Conservation (phyloP, 768 basidiomycete species). For the Xanthoconium stramineum region DNA sequence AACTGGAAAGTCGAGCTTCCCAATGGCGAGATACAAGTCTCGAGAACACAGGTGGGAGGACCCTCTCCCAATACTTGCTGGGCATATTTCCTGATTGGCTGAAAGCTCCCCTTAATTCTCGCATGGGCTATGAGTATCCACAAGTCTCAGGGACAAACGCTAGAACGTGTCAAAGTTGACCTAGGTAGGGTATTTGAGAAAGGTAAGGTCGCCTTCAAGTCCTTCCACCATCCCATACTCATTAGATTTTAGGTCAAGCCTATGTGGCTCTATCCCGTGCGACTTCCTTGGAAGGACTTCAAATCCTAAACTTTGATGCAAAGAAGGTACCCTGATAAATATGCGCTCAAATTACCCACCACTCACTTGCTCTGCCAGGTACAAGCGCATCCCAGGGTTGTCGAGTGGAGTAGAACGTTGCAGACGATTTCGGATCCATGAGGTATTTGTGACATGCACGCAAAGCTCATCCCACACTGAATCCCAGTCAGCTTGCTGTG, state of each 20-base stretch:
- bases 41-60: slow-evolving; percentile 66
- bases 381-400: slow-evolving; percentile 67
- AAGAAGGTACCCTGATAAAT: slow-evolving; percentile 49
- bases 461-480: not conserved
- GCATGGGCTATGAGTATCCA: slow-evolving; percentile 99
- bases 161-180: slow-evolving; percentile 93
- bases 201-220: slow-evolving; percentile 41
- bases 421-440: slow-evolving; percentile 40
- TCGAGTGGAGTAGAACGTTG: slow-evolving; percentile 68
- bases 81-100: not conserved
- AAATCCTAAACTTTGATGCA: slow-evolving; percentile 77
- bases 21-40: slow-evolving; percentile 80
- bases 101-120: slow-evolving; percentile 79
- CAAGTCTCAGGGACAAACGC: slow-evolving; percentile 96
- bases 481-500: not conserved
- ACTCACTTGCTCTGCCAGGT: slow-evolving; percentile 43
- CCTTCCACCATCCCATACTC: not conserved
- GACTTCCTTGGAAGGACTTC: slow-evolving; percentile 79
- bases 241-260: slow-evolving; percentile 62
- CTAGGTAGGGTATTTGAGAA: slow-evolving; percentile 91
- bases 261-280: slow-evolving; percentile 90
- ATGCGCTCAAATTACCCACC: not conserved
- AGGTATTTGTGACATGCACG: not conserved
- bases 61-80: not conserved
- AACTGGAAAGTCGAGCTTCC: slow-evolving; percentile 85